Percentiles rank a stretch among this genome's conserved stretches.
These are phyloP conservation scores for Collybia sordida DNA, from an alignment of 768 basidiomycete genomes.

Conservation along the genomic window DNA sequence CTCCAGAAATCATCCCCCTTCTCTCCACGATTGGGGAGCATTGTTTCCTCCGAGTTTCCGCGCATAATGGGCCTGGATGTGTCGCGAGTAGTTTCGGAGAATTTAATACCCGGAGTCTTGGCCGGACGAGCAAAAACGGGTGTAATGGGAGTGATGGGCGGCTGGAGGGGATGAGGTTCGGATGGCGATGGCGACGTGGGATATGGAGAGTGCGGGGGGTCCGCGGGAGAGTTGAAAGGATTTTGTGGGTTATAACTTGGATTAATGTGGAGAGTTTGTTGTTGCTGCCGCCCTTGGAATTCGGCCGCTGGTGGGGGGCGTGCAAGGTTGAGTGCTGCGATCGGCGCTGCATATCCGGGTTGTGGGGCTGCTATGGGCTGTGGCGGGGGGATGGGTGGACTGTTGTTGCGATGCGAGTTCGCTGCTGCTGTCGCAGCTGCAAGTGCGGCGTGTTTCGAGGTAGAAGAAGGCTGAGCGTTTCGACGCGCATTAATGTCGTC, in stretches of 20 bases:
- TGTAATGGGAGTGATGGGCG: constrained; percentile 76
- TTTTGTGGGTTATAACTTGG: constrained; percentile 15
- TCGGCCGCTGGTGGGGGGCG: constrained; percentile 43
- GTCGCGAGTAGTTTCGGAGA: constrained; percentile 35
- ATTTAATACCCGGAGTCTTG: constrained; percentile 36
- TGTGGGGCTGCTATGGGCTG: constrained; percentile 63
- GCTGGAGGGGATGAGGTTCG: constrained; percentile 71
- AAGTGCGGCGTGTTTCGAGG: constrained; percentile 37
- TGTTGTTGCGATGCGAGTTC: constrained; percentile 5
- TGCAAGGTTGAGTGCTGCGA: constrained; percentile 61
- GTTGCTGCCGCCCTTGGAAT: constrained; percentile 29
- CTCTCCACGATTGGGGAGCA: constrained; percentile 68
- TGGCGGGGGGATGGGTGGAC: constrained; percentile 24
- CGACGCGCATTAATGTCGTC: constrained; percentile 19
- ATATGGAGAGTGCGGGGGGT: constrained; percentile 11
- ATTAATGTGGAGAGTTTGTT: constrained; percentile 15
- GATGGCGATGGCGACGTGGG: constrained; percentile 30
- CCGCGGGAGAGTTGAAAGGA: constrained; percentile 9
- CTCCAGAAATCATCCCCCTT: constrained; percentile 86
- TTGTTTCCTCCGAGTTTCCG: constrained; percentile 63
- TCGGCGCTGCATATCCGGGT: constrained; percentile 73
- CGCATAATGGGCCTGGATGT: constrained; percentile 57
- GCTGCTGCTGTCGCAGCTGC: constrained; percentile 30
- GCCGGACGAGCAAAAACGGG: constrained; percentile 75
- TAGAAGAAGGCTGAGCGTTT: constrained; percentile 12